Evolutionary conservation across 164 flowering plant species (phyloP), one percentile per base, ranked within the genome.

Genomic region (Pachysandra terminalis): DNA sequence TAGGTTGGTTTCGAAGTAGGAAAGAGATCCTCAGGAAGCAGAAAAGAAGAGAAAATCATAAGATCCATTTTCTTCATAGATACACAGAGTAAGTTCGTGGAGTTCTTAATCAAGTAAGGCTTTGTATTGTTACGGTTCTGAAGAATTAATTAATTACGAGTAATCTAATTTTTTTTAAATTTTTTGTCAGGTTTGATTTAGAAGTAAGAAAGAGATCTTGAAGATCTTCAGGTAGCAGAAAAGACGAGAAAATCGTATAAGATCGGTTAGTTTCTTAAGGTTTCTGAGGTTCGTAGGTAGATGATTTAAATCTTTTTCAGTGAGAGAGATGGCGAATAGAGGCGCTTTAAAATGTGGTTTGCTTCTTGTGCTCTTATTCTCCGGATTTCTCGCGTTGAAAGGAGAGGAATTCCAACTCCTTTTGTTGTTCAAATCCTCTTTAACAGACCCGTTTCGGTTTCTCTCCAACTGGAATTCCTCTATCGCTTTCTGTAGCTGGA

Each of bases 381-480:
- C 71, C 35, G 52, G 69, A 49, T 35, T 77, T 22, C 28, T 35
- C 26, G 53, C 58, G 13, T 32, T 64, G n/a, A 64, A 70, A 32
- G 77, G 56, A 26, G 57, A 63, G n/a, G 90, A 89, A 67, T 24
- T 75, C 7, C 76, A 81, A 41, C 73, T 84, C 56, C 86, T 93
- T 22, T 67, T 83, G 10, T 80, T 87, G 24, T 75, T 89, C 78
- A 90, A 83, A 78, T 60, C 87, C 27, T 80, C 93, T 0, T 57
- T 84, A 2, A 51, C 24, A 0, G 96, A 91, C 65, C 89, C 88
- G 0, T 59, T 82, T 15, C 35, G 59, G 23, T 77, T 69, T 28
- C 88, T 87, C 56, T 73, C 86, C 15, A 75, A 57, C 73, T 92
- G 96, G 98, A 74, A 69, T 40, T 52, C 81, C 49, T 75, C 86